Base-by-base conservation (phyloP, 768 basidiomycete genomes). In the Terana coerulea region DNA sequence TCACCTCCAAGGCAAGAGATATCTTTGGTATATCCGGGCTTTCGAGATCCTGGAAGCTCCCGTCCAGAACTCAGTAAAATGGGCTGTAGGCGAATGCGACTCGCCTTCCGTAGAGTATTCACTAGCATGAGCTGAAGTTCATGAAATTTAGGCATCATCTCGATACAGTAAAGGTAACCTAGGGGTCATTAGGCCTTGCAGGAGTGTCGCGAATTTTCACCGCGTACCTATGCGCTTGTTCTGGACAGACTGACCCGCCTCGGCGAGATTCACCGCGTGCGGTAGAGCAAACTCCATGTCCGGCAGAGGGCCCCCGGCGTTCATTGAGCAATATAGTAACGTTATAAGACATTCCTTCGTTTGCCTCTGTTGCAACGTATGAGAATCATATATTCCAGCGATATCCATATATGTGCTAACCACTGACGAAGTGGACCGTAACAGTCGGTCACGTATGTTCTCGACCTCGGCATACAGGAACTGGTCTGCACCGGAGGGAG, bases 1-100 rank as follows among this genome's bases (percentile, higher is more conserved):
- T 72, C 41, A 76, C 77, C 58, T 90, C 84, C 37, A 92, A 71
- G 15, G 89, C 88, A 29, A 91, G 75, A 56, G 80, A 85, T 52
- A 91, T 82, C 12, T 77, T 76, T 17, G 81, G 59, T 36, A 78
- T 57, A 2, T 72, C 68, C 2, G 72, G 54, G 46, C 79, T 80
- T 65, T 90, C 88, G 25, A 94, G 64, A 61, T 94, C 91, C 90
- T 92, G 57, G 19, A 33, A n/a, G 36, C 64, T 51, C 59, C 55
- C 89, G 82, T 29, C 91, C 63, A 4, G 91, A 91, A 58, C 93
- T 94, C 52, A 93, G 83, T 19, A 92, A 75, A 85, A 94, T 91
- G 21, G 93, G 71, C 45, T 81, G 78, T 29, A 91, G 71, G n/a
- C n/a, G n/a, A n/a, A n/a, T n/a, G n/a, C n/a, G n/a, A 37, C 64